Evolutionary conservation across 208 protist genomes (phyloP).

Genomic region (Trypanosoma cruzi): DNA sequence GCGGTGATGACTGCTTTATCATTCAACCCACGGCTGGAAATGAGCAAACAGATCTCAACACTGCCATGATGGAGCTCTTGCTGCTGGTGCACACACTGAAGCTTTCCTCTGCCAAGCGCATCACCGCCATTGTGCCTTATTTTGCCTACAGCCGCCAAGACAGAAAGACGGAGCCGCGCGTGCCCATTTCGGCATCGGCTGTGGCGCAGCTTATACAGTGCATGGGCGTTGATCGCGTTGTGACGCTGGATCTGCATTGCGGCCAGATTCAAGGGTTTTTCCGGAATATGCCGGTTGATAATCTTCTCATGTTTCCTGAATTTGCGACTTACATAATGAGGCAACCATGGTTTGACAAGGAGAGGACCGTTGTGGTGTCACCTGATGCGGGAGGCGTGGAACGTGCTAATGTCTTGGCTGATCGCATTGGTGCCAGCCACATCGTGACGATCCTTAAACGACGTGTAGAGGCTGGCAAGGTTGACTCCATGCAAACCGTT

Average conservation of each 20-base stretch:
- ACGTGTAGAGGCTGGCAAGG: constrained; percentile 91
- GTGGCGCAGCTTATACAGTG: constrained; percentile 95
- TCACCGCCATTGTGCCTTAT: constrained; percentile 97
- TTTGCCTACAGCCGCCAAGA: constrained; percentile 97
- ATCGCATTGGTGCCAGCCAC: constrained; percentile 85
- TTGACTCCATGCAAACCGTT: constrained; percentile 95
- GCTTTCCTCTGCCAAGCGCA: constrained; percentile 91
- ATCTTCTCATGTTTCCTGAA: constrained; percentile 92
- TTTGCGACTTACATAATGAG: constrained; percentile 85
- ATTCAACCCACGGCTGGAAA: constrained; percentile 92
- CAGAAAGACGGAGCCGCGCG: constrained; percentile 94
- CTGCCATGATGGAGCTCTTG: constrained; percentile 91
- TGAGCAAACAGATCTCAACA: constrained; percentile 80
- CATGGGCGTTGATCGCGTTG: constrained; percentile 94
- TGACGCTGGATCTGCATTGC: constrained; percentile 95
- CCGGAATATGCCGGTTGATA: constrained; percentile 95
- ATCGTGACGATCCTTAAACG: constrained; percentile 93
- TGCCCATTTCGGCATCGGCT: constrained; percentile 95
- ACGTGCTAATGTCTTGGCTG: constrained; percentile 90
- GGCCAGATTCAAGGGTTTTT: constrained; percentile 97
- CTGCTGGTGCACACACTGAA: constrained; percentile 91
- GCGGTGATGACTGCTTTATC: constrained; percentile 96
- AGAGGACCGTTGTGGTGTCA: constrained; percentile 92
- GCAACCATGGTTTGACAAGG: constrained; percentile 81
- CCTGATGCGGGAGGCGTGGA: constrained; percentile 97